Evolutionary conservation across 2,329 filamentous ascomycete genomes (phyloP), one percentile per base, ranked within the genome.

Genomic region (Calonectria pseudoturangicola): DNA sequence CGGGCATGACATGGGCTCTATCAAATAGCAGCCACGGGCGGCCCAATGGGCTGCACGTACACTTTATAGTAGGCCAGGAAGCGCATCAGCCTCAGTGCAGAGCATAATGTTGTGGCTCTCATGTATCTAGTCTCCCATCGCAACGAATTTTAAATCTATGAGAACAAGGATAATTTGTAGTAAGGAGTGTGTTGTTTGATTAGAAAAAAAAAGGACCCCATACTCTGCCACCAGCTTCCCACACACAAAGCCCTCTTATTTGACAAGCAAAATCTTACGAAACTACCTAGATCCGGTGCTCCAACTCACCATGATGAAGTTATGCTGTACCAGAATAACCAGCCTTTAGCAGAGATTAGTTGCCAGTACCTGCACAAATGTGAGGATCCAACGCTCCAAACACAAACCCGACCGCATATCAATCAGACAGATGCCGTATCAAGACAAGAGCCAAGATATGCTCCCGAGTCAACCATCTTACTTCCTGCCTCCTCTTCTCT

Each of bases 111-210:
- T 7, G 7, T 54, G 18, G 10, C 33, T 10, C 2, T 36, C 33
- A 10, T 9, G 12, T 9, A 36, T 10, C 10, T 36, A 6, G 30
- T 5, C 30, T 33, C 5, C 30, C 30, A 33, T 33, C 30, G 9
- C 30, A 33, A 33, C 9, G 30, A 33, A 5, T 33, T 30, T 15
- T n/a, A 12, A 2, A 33, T n/a, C 5, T n/a, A 5, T 2, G 3
- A 10, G 3, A 4, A 10, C 1, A 6, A n/a, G 18, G 28, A 27
- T 4, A 10, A 18, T 54, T 4, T 12, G 6, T 4, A 18, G 18
- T 9, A 54, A 54, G 50, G 50, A 54, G 27, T 16, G 50, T 54
- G 33, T 33, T 33, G 33, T 54, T 54, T 33, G n/a, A 54, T 54
- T 12, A 36, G 1, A 28, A 8, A 30, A 51, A 51, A 4, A 15